Evolutionary conservation across 73 alveolate species (phyloP), one percentile per base, ranked within the genome.

Genomic region (Stentor roeselii): DNA sequence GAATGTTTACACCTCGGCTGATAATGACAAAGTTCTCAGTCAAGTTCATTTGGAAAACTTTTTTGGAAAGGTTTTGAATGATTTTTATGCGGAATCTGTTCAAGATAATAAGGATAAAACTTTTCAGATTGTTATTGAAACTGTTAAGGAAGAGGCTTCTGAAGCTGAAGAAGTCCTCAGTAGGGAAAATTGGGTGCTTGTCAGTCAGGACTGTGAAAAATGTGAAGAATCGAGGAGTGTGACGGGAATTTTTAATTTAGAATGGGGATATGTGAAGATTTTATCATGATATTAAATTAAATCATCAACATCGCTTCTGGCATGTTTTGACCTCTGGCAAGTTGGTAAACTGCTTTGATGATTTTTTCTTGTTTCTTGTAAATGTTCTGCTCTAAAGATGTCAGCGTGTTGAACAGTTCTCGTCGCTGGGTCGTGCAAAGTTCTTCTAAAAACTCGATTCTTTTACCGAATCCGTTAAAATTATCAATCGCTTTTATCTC

Each of bases 301-400:
- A 67, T 15, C 37, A 21, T 27, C 11, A 67, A 32, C 0, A 67
- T 15, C 21, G 80, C 80, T 67, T 67, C 80, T 21, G 80, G 80
- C 2, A 67, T 21, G 21, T 67, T 40, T 67, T n/a, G 37, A 21
- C 34, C 27, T 67, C 80, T 67, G 1, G 80, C 80, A n/a, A 67
- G 37, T 40, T 67, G 80, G 34, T 67, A 67, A 30, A 67, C 34
- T 30, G 80, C 80, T 32, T 32, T 67, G 21, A 67, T 67, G 34
- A 67, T 67, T 32, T 67, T 67, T 34, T 67, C 80, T 67, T 67
- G 80, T 40, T 67, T 67, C 34, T 67, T 67, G 41, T 21, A 21
- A 1, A 67, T 21, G 41, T 21, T 21, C 41, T 67, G 80, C 41
- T 67, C 80, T 32, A 67, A 21, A 1, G 50, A 30, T 67, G 80